A percentile compares a stretch with the other conserved stretches of the same genome.
Evolutionary conservation across 768 basidiomycete species (phyloP).

Genomic region (Tylopilus felleus): DNA sequence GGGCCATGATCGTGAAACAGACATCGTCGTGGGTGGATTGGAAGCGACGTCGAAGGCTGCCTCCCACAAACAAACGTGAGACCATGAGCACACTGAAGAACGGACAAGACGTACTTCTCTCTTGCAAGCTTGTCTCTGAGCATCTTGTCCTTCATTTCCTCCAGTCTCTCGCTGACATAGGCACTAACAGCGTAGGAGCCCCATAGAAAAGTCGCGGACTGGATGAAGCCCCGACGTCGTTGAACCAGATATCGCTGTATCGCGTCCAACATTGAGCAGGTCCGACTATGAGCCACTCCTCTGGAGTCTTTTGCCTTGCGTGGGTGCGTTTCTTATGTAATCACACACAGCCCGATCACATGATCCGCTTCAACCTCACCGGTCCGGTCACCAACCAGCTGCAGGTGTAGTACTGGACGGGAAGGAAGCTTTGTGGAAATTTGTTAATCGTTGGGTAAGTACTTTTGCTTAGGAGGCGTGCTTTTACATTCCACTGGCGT

Average conservation of each 20-base stretch:
- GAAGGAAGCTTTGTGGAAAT: too few species aligned
- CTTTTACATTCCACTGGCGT: too few species aligned
- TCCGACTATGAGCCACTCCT: too few species aligned
- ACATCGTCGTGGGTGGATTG: slow-evolving; percentile 73
- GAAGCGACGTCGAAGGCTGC: slow-evolving; percentile 70
- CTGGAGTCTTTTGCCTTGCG: too few species aligned
- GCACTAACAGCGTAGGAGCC: slow-evolving; percentile 59
- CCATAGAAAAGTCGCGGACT: slow-evolving; percentile 51
- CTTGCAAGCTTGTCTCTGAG: slow-evolving; percentile 59
- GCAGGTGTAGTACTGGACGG: too few species aligned
- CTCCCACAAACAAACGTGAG: slow-evolving; percentile 1
- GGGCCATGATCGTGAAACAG: slow-evolving; percentile 70
- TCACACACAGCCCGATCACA: too few species aligned
- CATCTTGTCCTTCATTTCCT: slow-evolving; percentile 63
- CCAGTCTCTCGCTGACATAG: slow-evolving; percentile 60
- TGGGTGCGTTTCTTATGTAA: too few species aligned
- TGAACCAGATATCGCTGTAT: slow-evolving; percentile 48
- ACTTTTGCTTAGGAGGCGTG: too few species aligned
- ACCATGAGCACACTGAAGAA: background rate
- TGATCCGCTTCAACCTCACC: too few species aligned
- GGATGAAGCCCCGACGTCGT: slow-evolving; percentile 44
- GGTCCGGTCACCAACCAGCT: too few species aligned
- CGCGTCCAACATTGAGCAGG: slow-evolving; percentile 39
- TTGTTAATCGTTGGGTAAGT: too few species aligned
- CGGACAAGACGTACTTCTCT: slow-evolving; percentile 42